Base-by-base conservation (phyloP, 2,329 filamentous ascomycete genomes). In the Penicillium digitatum region DNA sequence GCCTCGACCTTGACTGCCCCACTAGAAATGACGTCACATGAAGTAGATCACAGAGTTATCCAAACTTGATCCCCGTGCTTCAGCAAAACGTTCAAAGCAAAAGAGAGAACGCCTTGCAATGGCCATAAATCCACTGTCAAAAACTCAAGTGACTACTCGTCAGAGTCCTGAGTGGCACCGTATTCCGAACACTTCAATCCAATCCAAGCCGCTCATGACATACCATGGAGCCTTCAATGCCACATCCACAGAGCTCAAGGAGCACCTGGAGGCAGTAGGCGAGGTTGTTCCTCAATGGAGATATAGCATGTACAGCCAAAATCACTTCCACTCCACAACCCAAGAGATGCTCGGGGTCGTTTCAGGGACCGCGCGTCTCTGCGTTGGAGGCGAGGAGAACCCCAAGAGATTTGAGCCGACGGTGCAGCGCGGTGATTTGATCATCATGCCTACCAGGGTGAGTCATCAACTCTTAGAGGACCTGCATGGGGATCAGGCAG, bases 371-470 rank as follows among this genome's bases (percentile, higher is more conserved):
- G 86, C 87, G 0, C 77, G 72, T 34, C 74, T 89, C 1, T 87
- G 84, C 58, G 88, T 89, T 59, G 86, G 86, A 5, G 84, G 85
- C 14, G 84, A 87, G 60, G 73, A 76, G 0, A 88, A 88, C 57
- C 78, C 81, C 0, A 73, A 69, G 0, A 73, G 78, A 5, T 79
- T 87, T 3, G 83, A 88, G 65, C 71, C 77, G 3, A 74, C 74
- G 0, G 79, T 87, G 2, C 66, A 77, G 49, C 77, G 74, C 44
- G 86, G 86, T 0, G 86, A 89, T 72, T 80, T 86, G 8, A 75
- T 89, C 5, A 72, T 89, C 45, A 74, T 89, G 11, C 85, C 86
- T 0, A 85, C 85, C 0, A 86, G 86, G 0, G 83, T 89, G 20
- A 80, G 78, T 3, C 86, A 89, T 75, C 75, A 83, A 6, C 70